Evolutionary conservation across 495 filamentous ascomycete species (phyloP).

Genomic region (Neurospora tetraspora): DNA sequence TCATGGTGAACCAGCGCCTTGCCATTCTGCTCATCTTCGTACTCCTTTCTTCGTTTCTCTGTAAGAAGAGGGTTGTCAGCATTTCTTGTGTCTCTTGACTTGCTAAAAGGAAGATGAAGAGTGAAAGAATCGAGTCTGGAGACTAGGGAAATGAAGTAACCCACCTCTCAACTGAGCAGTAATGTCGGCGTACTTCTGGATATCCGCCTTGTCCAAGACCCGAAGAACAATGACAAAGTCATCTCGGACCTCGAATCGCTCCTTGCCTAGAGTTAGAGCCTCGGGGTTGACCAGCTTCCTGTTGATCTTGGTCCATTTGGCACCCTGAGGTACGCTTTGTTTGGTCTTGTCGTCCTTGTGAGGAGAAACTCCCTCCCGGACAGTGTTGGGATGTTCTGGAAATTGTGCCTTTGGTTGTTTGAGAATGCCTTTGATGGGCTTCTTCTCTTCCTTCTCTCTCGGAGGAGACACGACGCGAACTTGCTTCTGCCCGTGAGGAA

Average conservation of each 20-base stretch:
- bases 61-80: conserved; percentile 9
- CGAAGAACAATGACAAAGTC: conserved; percentile 80
- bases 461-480: conserved; percentile 48
- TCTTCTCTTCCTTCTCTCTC: conserved; percentile 35
- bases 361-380: conserved; percentile 83
- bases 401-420: conserved; percentile 65
- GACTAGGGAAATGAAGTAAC: conserved; percentile 8
- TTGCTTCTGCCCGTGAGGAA: conserved; percentile 27
- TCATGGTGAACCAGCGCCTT: conserved; percentile 10
- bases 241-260: conserved; percentile 70
- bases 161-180: conserved; percentile 71
- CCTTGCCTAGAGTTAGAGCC: conserved; percentile 63
- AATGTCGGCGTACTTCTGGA: conserved; percentile 64
- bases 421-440: conserved; percentile 40
- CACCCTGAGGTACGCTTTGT: conserved; percentile 60
- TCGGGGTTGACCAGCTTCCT: conserved; percentile 74
- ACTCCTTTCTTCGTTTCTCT: conserved; percentile 31
- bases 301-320: conserved; percentile 84
- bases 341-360: conserved; percentile 73
- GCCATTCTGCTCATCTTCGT: conserved; percentile 19
- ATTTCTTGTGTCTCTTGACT: conserved; percentile 1
- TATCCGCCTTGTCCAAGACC: conserved; percentile 71
- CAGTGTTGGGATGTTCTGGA: conserved; percentile 64
- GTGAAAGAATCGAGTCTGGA: neutral
- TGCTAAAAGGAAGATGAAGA: neutral